These are phyloP conservation scores for Naematelia aurantialba DNA, from an alignment of 768 basidiomycete species.

Conservation along the genomic window DNA sequence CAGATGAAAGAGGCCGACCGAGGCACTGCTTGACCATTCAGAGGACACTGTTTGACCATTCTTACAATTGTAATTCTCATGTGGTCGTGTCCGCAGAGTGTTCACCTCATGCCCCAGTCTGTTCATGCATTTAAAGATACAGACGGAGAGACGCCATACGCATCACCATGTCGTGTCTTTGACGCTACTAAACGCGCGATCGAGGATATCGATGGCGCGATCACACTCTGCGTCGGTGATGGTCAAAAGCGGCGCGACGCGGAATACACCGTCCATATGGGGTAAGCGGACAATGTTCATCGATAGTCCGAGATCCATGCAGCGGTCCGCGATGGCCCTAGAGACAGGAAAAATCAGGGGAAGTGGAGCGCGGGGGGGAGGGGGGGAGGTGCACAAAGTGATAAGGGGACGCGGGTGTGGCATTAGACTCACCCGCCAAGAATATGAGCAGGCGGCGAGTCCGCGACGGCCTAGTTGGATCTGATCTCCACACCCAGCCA, in stretches of 20 bases:
- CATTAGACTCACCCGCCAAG: slow-evolving; percentile 8
- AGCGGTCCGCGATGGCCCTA: slow-evolving; percentile 15
- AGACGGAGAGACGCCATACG: too few species aligned
- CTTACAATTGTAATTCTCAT: too few species aligned
- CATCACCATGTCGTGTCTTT: slow-evolving; percentile 3
- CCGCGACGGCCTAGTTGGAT: slow-evolving; percentile 4
- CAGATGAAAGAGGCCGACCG: too few species aligned
- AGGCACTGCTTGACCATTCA: too few species aligned
- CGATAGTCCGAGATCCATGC: slow-evolving; percentile 20
- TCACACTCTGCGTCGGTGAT: slow-evolving; percentile 18
- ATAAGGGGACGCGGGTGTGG: too few species aligned
- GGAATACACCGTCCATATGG: slow-evolving; percentile 22
- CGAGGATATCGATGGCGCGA: slow-evolving; percentile 18
- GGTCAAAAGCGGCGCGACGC: slow-evolving; percentile 27
- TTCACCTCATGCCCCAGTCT: not conserved
- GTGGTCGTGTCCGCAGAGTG: too few species aligned
- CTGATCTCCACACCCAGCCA: slow-evolving; percentile 25
- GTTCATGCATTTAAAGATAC: not conserved
- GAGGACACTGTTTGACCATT: too few species aligned
- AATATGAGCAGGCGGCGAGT: not conserved
- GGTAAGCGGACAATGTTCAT: slow-evolving; percentile 25
- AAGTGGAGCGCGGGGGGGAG: not conserved
- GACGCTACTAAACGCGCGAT: not conserved
- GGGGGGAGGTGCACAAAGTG: too few species aligned
- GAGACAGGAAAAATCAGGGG: slow-evolving; percentile 5